Conservation (phyloP, 2,329 filamentous ascomycete genomes). For the Rasamsonia emersonii region DNA sequence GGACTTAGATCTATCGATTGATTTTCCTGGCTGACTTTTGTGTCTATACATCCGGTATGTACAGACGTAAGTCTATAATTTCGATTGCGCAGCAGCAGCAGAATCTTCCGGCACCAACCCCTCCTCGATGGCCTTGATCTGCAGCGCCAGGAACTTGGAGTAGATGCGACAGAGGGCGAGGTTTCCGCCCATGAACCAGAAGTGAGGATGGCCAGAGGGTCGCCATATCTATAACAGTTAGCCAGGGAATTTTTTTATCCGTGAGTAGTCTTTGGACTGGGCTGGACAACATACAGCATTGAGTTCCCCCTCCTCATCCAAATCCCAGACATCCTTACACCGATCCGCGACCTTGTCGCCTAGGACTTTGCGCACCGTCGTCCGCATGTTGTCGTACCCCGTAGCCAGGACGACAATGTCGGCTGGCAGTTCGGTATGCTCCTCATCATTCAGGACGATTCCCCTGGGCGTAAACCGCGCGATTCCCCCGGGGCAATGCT, state of each 20-base stretch:
- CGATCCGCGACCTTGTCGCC: conserved; percentile 53
- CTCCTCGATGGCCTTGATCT: conserved; percentile 40
- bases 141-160: conserved; percentile 45
- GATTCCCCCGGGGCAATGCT: conserved; percentile 48
- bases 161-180: conserved; percentile 54
- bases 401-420: conserved; percentile 58
- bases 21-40: too few relatives aligned
- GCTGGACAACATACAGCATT: conserved; percentile 27
- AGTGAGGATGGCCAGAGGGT: conserved; percentile 52
- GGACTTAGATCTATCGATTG: too few relatives aligned
- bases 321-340: conserved; percentile 52
- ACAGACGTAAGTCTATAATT: too few relatives aligned
- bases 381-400: conserved; percentile 61
- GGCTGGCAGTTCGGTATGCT: conserved; percentile 45
- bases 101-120: conserved; percentile 22
- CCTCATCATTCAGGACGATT: conserved; percentile 45
- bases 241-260: background rate
- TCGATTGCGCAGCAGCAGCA: background rate
- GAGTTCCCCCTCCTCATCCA: conserved; percentile 49
- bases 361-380: conserved; percentile 52
- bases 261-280: background rate
- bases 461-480: conserved; percentile 40
- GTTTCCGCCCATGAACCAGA: conserved; percentile 61
- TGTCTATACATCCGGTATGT: too few relatives aligned
- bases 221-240: conserved; percentile 38